phyloP scores from a whole-genome alignment of 768 basidiomycete species.

The Leccinum ochraceum region DNA sequence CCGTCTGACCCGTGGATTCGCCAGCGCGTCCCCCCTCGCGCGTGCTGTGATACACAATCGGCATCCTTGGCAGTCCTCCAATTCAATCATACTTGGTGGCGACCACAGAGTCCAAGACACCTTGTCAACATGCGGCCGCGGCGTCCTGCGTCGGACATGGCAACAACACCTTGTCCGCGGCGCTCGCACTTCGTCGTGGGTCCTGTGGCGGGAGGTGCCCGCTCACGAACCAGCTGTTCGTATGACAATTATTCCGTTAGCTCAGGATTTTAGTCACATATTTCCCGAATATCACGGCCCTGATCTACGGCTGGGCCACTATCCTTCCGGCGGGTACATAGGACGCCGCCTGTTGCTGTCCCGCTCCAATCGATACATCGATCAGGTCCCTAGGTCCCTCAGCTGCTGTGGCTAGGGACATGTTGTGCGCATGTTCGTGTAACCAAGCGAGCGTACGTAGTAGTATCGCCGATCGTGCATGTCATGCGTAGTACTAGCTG shows the following conservation, averaged over 20 bases:
- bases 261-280: conserved; percentile 2
- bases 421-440: neutral
- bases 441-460: neutral
- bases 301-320: conserved; percentile 14
- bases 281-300: conserved; percentile 15
- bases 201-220: neutral
- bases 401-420: neutral
- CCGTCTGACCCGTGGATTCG: conserved; percentile 11
- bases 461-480: neutral
- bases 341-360: neutral
- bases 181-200: conserved; percentile 3
- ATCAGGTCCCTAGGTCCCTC: neutral
- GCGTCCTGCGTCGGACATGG: conserved; percentile 8
- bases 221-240: neutral
- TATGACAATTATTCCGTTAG: neutral
- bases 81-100: conserved; percentile 2
- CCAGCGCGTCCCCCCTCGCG: conserved; percentile 1
- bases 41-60: neutral
- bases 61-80: neutral
- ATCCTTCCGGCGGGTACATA: neutral
- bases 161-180: conserved; percentile 19
- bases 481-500: neutral
- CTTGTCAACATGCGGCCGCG: conserved; percentile 22
- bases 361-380: neutral
- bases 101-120: conserved; percentile 2